Evolutionary conservation across 345 rosid species (phyloP).

Genomic region (Eucalyptus polybractea): DNA sequence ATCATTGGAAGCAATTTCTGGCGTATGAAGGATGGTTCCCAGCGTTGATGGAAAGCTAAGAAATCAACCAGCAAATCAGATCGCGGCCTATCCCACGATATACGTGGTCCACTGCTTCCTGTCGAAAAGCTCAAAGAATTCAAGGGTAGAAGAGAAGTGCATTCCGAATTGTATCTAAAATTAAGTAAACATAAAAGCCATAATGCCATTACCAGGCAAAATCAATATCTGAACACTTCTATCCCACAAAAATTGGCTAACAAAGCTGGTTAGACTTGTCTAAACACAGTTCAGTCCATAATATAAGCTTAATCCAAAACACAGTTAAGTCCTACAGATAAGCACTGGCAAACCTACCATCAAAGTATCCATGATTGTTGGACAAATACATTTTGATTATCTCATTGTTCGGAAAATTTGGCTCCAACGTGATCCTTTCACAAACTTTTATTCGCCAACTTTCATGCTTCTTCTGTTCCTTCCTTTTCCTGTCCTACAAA

Average conservation of each 20-base stretch:
- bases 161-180: background rate
- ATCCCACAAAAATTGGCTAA: background rate
- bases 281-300: background rate
- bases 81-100: conserved; percentile 63
- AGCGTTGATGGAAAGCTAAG: conserved; percentile 53
- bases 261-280: background rate
- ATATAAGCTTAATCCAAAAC: background rate
- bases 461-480: conserved; percentile 44
- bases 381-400: conserved; percentile 62
- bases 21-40: conserved; percentile 69
- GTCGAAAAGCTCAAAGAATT: background rate
- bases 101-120: conserved; percentile 18
- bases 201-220: background rate
- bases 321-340: background rate
- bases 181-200: background rate
- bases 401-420: conserved; percentile 56
- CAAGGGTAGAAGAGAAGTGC: background rate
- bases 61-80: conserved; percentile 77
- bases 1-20: conserved; percentile 73
- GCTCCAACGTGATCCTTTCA: conserved; percentile 37
- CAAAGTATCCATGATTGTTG: conserved; percentile 23
- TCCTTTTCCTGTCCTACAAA: conserved; percentile 31
- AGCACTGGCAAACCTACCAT: conserved; percentile 17
- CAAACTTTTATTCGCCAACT: conserved; percentile 68
- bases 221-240: background rate